phyloP scores from a whole-genome alignment of 176 grass and related monocot genomes.

The Aegilops sharonensis region DNA sequence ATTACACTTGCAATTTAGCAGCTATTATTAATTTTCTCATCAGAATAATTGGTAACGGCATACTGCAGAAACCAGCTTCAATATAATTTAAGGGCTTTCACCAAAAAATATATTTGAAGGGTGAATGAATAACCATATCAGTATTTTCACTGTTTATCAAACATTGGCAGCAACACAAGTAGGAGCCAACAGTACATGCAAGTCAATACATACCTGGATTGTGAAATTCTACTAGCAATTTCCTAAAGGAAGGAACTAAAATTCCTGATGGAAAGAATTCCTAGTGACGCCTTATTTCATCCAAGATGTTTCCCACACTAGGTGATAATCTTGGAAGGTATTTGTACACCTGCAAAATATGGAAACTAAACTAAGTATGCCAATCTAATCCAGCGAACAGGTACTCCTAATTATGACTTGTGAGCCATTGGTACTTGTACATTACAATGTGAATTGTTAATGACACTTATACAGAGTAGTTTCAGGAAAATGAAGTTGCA shows the following conservation, averaged over 20 bases:
- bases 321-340: constrained; percentile 92
- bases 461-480: background rate
- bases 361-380: constrained; percentile 29
- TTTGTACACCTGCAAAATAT: constrained; percentile 73
- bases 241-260: constrained; percentile 22
- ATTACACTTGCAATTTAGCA: background rate
- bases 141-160: background rate
- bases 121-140: background rate
- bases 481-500: constrained; percentile 5
- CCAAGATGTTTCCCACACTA: constrained; percentile 73
- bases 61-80: background rate
- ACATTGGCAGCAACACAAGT: background rate
- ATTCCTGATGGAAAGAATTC: constrained; percentile 14
- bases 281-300: constrained; percentile 80
- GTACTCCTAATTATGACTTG: background rate
- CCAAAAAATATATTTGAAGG: background rate
- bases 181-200: background rate
- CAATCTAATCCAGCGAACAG: background rate
- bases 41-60: background rate
- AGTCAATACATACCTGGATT: constrained; percentile 30
- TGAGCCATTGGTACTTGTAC: background rate
- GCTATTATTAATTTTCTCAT: background rate
- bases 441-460: background rate
- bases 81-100: background rate
- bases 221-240: constrained; percentile 13